Conservation (phyloP, 495 filamentous ascomycete genomes). For the Saxophila tyrrhenica region DNA sequence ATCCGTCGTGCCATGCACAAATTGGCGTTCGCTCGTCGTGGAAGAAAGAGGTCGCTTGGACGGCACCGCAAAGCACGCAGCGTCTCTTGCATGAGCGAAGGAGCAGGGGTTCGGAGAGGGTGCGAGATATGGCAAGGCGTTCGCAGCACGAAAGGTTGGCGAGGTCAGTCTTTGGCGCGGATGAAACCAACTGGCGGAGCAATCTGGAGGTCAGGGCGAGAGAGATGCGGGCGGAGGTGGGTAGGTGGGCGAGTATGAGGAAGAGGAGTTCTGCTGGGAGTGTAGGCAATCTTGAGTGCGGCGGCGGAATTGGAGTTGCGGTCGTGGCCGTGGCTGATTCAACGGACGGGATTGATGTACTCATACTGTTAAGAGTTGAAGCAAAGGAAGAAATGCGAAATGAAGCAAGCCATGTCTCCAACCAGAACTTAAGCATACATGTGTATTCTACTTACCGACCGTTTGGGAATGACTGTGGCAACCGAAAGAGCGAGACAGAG, state of each 20-base stretch:
- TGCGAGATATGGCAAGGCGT: not conserved
- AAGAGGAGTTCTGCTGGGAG: no score
- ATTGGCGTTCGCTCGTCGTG: not conserved
- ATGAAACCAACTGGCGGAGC: not conserved
- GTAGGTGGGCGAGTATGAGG: not conserved
- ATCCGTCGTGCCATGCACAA: not conserved
- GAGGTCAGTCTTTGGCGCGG: not conserved
- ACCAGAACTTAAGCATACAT: no score
- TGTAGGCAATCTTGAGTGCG: no score
- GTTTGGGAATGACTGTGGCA: no score
- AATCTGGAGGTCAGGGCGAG: not conserved
- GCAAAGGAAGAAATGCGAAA: no score
- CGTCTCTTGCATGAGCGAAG: not conserved
- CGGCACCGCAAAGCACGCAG: not conserved
- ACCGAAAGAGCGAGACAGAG: no score
- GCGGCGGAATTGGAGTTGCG: no score
- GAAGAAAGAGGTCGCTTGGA: not conserved
- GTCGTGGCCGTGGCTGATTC: no score
- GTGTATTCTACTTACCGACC: no score
- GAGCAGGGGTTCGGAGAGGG: not conserved
- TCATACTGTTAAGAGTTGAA: no score
- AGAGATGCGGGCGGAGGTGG: not conserved
- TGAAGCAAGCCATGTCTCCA: no score
- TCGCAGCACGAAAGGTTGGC: not conserved
- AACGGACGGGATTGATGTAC: no score